Evolutionary conservation across 257 asterid species (phyloP).

Genomic region (Jacaranda mimosifolia): DNA sequence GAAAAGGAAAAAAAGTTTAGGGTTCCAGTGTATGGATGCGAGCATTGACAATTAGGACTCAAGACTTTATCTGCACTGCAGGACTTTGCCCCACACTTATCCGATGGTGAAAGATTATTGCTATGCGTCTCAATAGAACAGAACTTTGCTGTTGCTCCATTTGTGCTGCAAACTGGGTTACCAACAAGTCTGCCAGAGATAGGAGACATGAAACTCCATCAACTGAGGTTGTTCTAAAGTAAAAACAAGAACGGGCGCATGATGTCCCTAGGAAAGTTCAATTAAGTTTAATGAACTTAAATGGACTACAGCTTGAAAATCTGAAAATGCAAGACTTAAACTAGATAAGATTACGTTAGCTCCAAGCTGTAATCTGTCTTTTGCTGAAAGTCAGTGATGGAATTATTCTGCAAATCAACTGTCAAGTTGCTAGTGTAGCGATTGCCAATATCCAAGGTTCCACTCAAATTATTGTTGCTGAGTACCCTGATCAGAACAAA

Average conservation of each 20-base stretch:
- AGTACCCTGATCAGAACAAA: slow-evolving; percentile 58
- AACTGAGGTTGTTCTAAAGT: background rate
- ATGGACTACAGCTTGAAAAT: background rate
- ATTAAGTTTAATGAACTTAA: background rate
- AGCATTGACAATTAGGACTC: slow-evolving; percentile 76
- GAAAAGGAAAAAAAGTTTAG: slow-evolving; percentile 74
- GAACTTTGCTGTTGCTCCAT: slow-evolving; percentile 51
- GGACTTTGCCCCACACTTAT: slow-evolving; percentile 52
- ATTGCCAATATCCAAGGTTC: slow-evolving; percentile 70
- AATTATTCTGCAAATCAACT: slow-evolving; percentile 75
- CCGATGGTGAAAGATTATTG: slow-evolving; percentile 40
- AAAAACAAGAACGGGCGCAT: background rate
- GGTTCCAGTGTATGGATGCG: slow-evolving; percentile 78
- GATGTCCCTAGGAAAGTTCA: too few relatives aligned
- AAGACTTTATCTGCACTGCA: slow-evolving; percentile 56
- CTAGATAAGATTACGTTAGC: slow-evolving; percentile 52
- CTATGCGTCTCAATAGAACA: slow-evolving; percentile 46
- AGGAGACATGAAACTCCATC: slow-evolving; percentile 9
- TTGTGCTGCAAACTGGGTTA: slow-evolving; percentile 71
- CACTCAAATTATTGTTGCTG: slow-evolving; percentile 68
- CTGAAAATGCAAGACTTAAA: slow-evolving; percentile 11
- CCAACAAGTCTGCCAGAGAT: slow-evolving; percentile 60
- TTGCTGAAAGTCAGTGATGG: slow-evolving; percentile 58
- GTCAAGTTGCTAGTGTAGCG: slow-evolving; percentile 65
- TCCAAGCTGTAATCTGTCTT: slow-evolving; percentile 50